phyloP scores from a whole-genome alignment of 345 rosid species.

The Lepidium aucheri region DNA sequence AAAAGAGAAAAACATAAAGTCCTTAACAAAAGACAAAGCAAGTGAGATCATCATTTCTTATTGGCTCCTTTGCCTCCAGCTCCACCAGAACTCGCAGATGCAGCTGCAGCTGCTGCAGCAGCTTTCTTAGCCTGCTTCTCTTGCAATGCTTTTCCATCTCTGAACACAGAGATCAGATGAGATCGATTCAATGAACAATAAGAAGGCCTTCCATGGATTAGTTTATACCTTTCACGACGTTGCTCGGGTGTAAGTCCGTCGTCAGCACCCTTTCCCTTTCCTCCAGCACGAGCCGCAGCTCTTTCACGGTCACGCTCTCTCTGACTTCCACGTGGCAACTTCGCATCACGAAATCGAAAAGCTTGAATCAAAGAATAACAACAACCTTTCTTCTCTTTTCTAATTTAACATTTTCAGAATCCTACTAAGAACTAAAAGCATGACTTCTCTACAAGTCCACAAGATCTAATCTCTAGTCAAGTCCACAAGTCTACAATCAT shows the following conservation, averaged over 20 bases:
- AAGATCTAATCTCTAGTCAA: background rate
- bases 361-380: constrained; percentile 15
- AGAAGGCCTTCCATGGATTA: background rate
- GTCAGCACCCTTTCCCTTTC: constrained; percentile 33
- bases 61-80: constrained; percentile 27
- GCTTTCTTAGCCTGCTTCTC: constrained; percentile 88
- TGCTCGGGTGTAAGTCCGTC: constrained; percentile 83
- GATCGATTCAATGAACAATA: background rate
- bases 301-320: constrained; percentile 83
- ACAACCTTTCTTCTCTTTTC: background rate
- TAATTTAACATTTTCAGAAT: background rate
- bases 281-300: constrained; percentile 49
- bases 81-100: constrained; percentile 30
- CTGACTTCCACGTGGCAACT: constrained; percentile 56
- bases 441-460: background rate
- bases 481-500: background rate
- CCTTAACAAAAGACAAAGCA: constrained; percentile 1
- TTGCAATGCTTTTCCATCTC: constrained; percentile 89
- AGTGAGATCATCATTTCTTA: constrained; percentile 24
- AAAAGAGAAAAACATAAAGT: background rate
- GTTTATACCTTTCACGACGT: constrained; percentile 70
- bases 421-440: background rate
- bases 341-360: background rate
- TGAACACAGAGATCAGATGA: background rate
- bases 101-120: constrained; percentile 40